Conservation (phyloP, 176 grass and related monocot genomes). For the Coix lacrymajobi region DNA sequence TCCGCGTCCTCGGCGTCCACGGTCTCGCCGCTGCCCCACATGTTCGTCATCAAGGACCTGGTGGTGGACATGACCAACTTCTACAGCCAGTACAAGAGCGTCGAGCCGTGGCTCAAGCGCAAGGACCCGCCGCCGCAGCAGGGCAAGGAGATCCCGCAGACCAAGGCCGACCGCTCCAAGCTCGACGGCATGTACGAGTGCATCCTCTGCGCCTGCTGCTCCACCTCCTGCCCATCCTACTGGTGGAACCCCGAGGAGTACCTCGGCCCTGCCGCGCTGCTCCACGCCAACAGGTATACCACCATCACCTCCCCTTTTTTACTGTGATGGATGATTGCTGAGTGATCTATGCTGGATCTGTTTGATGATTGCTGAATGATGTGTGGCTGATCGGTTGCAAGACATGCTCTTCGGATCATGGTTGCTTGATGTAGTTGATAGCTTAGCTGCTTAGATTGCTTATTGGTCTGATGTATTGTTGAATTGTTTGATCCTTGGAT, state of each 20-base stretch:
- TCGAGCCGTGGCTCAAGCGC: constrained; percentile 87
- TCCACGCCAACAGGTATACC: constrained; percentile 69
- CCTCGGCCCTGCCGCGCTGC: constrained; percentile 72
- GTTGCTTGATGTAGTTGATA: not conserved
- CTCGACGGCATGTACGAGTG: constrained; percentile 96
- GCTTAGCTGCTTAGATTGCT: constrained; percentile 7
- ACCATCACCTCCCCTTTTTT: not conserved
- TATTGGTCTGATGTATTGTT: not conserved
- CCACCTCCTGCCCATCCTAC: constrained; percentile 86
- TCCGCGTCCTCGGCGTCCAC: constrained; percentile 27
- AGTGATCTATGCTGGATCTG: constrained; percentile 20
- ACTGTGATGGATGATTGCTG: not conserved
- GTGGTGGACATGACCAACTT: constrained; percentile 99
- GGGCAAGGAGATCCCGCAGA: constrained; percentile 65
- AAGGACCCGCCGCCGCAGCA: constrained; percentile 51
- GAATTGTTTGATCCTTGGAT: not conserved
- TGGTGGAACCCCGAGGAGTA: constrained; percentile 98
- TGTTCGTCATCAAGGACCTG: constrained; percentile 96
- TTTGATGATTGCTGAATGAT: not conserved
- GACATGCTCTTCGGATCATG: not conserved
- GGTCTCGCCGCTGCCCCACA: constrained; percentile 87
- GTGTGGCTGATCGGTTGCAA: not conserved
- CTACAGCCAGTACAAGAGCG: constrained; percentile 89
- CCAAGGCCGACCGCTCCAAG: constrained; percentile 79
- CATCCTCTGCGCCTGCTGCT: constrained; percentile 92